phyloP scores from a whole-genome alignment of 2,329 filamentous ascomycete genomes.

The Fusarium pseudoanthophilum region DNA sequence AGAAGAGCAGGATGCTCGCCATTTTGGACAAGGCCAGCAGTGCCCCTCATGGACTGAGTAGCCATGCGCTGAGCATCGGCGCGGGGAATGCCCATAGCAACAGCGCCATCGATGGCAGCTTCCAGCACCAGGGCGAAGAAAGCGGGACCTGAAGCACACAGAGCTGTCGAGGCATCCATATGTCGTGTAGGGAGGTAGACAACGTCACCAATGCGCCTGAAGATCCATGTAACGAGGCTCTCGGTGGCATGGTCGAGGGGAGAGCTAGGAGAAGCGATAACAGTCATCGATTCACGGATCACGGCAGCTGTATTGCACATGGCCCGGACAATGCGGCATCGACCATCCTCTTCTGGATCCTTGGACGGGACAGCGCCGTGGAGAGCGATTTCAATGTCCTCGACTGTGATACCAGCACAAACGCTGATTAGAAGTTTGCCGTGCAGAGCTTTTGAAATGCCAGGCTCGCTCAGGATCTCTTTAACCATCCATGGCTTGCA shows the following conservation, averaged over 20 bases:
- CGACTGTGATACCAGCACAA: conserved; percentile 77
- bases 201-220: conserved; percentile 77
- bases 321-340: conserved; percentile 76
- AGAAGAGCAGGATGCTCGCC: conserved; percentile 81
- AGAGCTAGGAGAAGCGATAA: conserved; percentile 73
- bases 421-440: conserved; percentile 87
- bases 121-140: conserved; percentile 82
- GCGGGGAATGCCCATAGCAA: conserved; percentile 80
- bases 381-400: conserved; percentile 73
- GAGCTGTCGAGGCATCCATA: conserved; percentile 79
- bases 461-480: conserved; percentile 72
- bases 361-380: conserved; percentile 65
- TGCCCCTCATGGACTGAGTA: conserved; percentile 80
- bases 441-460: conserved; percentile 76
- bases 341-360: conserved; percentile 57
- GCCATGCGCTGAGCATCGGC: conserved; percentile 81
- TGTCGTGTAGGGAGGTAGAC: conserved; percentile 71
- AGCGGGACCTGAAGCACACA: conserved; percentile 79
- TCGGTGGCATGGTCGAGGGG: conserved; percentile 65
- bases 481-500: conserved; percentile 84
- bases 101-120: conserved; percentile 78
- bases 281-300: conserved; percentile 84
- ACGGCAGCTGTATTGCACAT: conserved; percentile 88
- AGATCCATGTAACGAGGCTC: conserved; percentile 78
- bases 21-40: conserved; percentile 73